A percentile compares a stretch with the other conserved stretches of the same genome.
phyloP scores from a whole-genome alignment of 148 eudicot genomes.

The Fagopyrum tataricum region DNA sequence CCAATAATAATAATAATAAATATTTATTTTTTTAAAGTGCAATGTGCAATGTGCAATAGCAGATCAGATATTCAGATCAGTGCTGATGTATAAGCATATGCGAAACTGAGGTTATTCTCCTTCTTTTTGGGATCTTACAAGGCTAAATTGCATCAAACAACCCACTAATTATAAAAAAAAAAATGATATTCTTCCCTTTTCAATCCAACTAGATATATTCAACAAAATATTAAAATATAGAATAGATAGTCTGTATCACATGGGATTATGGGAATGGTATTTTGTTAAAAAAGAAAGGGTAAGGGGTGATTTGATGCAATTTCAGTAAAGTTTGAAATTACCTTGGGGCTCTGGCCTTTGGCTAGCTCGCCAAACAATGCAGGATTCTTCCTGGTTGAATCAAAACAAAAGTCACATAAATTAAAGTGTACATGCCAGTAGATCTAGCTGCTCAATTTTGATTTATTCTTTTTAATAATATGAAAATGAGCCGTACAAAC shows the following conservation, averaged over 20 bases:
- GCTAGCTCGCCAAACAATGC: constrained; percentile 44
- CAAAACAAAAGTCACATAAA: not conserved
- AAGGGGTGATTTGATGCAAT: not conserved
- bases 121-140: too few species aligned
- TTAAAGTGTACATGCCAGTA: not conserved
- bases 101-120: too few species aligned
- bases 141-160: too few species aligned
- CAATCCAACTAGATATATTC: too few species aligned
- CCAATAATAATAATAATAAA: too few species aligned
- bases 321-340: not conserved
- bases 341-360: constrained; percentile 50
- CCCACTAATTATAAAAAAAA: too few species aligned
- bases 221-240: too few species aligned
- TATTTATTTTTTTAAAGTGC: too few species aligned
- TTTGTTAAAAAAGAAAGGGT: not conserved
- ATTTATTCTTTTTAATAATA: not conserved
- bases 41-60: too few species aligned
- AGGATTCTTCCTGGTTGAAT: constrained; percentile 39
- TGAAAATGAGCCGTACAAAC: not conserved
- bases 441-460: not conserved
- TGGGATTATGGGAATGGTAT: not conserved
- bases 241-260: not conserved
- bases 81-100: too few species aligned
- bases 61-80: too few species aligned
- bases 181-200: too few species aligned